Percentiles rank a stretch among this genome's conserved stretches.
Evolutionary conservation across 257 asterid genomes (phyloP).

Genomic region (Fraxinus cuspidata): DNA sequence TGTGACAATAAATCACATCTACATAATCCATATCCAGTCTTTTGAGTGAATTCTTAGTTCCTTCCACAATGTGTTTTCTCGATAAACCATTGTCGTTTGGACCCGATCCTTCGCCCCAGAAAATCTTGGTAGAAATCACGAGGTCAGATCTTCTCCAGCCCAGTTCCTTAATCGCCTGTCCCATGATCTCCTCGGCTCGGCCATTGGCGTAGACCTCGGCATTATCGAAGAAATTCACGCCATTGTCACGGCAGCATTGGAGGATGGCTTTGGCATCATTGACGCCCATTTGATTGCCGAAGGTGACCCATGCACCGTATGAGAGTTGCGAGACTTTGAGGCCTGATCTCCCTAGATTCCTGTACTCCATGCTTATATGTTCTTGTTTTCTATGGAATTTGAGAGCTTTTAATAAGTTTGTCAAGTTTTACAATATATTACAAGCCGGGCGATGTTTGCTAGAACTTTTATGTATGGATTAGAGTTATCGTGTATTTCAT

Average conservation of each 20-base stretch:
- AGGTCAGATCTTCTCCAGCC: constrained; percentile 93
- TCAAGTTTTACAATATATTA: too few species aligned
- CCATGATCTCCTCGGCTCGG: constrained; percentile 97
- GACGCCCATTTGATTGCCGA: constrained; percentile 95
- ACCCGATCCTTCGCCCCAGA: constrained; percentile 87
- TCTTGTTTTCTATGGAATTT: too few species aligned
- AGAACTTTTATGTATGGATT: too few species aligned
- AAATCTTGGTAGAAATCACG: constrained; percentile 92
- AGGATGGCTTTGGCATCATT: constrained; percentile 89
- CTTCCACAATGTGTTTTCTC: constrained; percentile 80
- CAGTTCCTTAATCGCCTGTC: constrained; percentile 87
- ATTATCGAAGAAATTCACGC: constrained; percentile 93
- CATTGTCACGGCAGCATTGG: constrained; percentile 88
- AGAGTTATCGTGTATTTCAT: too few species aligned
- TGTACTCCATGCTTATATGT: constrained; percentile 64
- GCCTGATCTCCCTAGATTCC: constrained; percentile 86
- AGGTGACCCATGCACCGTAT: constrained; percentile 92
- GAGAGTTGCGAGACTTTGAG: constrained; percentile 93
- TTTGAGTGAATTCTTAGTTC: constrained; percentile 72
- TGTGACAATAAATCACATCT: constrained; percentile 73
- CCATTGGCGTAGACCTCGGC: constrained; percentile 99
- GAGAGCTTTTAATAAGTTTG: too few species aligned
- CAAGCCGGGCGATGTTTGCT: too few species aligned
- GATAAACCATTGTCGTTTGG: constrained; percentile 97
- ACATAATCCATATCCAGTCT: constrained; percentile 90